A percentile compares a stretch with the other conserved stretches of the same genome.
These are phyloP conservation scores for Ustilago hordei DNA, from an alignment of 1,284 basidiomycete genomes.

Conservation along the genomic window DNA sequence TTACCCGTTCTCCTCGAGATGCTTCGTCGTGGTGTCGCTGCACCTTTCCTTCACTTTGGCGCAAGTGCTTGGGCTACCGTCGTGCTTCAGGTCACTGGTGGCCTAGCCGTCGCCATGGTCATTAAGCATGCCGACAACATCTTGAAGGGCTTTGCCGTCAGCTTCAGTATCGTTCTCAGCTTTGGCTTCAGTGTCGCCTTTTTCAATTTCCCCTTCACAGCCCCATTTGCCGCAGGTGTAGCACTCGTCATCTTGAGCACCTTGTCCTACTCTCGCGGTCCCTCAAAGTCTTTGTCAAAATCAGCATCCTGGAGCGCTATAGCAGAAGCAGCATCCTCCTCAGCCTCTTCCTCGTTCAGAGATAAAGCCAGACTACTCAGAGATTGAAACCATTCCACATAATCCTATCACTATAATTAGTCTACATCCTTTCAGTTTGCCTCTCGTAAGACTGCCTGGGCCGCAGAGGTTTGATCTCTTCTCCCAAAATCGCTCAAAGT, in stretches of 20 bases:
- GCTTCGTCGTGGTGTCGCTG: conserved; percentile 51
- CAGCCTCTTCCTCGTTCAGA: conserved; percentile 21
- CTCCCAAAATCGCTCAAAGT: not conserved
- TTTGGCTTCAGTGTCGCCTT: conserved; percentile 88
- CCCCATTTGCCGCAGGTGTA: conserved; percentile 84
- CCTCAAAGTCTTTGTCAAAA: conserved; percentile 15
- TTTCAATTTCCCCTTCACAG: conserved; percentile 87
- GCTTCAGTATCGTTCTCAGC: conserved; percentile 89
- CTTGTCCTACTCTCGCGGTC: conserved; percentile 77
- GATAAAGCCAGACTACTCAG: conserved; percentile 38
- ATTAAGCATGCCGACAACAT: conserved; percentile 73
- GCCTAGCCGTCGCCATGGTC: conserved; percentile 83
- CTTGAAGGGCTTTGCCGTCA: conserved; percentile 83
- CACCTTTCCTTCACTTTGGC: conserved; percentile 74
- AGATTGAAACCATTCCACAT: conserved; percentile 12
- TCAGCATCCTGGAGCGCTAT: conserved; percentile 20
- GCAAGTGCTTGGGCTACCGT: conserved; percentile 92
- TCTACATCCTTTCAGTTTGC: not conserved
- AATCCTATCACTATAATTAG: not conserved
- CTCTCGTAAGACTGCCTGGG: not conserved
- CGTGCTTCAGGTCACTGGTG: conserved; percentile 86
- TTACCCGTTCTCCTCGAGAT: conserved; percentile 80
- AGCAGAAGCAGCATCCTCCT: conserved; percentile 29
- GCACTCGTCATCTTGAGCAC: conserved; percentile 85
- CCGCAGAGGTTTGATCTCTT: not conserved